These are phyloP conservation scores for Exobasidium cylindrosporum DNA, from an alignment of 1,284 basidiomycete species.

Conservation along the genomic window DNA sequence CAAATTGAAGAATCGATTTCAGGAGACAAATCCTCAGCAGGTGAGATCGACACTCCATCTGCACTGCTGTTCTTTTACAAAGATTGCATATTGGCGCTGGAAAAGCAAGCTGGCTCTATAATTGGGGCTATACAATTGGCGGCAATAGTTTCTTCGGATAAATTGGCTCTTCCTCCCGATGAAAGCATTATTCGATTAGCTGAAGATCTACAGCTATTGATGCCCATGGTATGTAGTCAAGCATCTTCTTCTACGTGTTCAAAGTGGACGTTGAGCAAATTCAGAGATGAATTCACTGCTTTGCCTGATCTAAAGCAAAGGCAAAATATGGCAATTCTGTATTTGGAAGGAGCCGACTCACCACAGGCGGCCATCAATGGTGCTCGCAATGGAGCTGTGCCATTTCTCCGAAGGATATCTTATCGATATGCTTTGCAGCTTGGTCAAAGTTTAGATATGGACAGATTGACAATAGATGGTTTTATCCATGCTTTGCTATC, in stretches of 20 bases:
- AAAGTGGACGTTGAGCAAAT: conserved; percentile 1
- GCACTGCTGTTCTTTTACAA: background rate
- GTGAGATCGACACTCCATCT: background rate
- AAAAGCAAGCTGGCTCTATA: conserved; percentile 1
- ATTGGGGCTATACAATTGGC: background rate
- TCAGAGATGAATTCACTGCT: background rate
- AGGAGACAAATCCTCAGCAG: background rate
- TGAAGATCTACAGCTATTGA: conserved; percentile 6
- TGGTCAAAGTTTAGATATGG: no score
- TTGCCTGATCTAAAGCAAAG: background rate
- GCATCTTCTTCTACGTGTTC: background rate
- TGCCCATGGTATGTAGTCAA: background rate
- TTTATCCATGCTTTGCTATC: background rate
- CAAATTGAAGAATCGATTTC: no score
- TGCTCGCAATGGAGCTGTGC: background rate
- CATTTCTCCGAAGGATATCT: background rate
- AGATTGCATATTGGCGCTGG: background rate
- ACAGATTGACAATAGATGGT: background rate
- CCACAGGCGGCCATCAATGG: background rate
- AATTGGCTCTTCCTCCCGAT: background rate
- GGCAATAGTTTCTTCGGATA: background rate
- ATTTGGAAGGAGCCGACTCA: background rate
- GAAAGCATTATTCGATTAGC: background rate
- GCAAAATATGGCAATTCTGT: background rate
- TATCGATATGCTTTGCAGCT: background rate